A percentile compares a stretch with the other conserved stretches of the same genome.
Conservation (phyloP, 1,139 yeast genomes). For the Debaryomyces fabryi region DNA sequence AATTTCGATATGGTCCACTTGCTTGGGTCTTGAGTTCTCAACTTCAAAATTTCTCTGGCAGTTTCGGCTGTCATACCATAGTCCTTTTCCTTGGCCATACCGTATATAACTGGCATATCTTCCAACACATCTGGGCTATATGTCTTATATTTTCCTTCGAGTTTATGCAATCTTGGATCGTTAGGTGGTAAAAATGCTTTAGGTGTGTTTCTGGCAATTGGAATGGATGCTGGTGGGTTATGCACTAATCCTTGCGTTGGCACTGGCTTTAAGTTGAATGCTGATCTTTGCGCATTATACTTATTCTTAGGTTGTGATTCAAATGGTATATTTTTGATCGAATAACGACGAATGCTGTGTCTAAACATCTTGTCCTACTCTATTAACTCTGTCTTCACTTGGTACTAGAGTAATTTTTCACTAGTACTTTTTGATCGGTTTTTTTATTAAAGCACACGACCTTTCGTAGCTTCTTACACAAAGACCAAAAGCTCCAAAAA, state of each 20-base stretch:
- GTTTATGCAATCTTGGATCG: constrained; percentile 56
- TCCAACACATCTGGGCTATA: constrained; percentile 44
- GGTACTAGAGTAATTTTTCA: constrained; percentile 5
- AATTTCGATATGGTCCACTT: constrained; percentile 69
- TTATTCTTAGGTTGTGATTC: constrained; percentile 43
- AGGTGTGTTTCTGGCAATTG: constrained; percentile 56
- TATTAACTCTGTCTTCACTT: neutral
- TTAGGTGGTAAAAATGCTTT: constrained; percentile 66
- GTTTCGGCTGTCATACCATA: constrained; percentile 66
- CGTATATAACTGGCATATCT: constrained; percentile 57
- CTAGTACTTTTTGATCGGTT: constrained; percentile 1
- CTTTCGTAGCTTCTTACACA: neutral
- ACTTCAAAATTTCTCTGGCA: constrained; percentile 59
- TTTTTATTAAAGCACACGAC: constrained; percentile 4
- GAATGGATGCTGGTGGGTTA: constrained; percentile 41
- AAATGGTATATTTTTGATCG: constrained; percentile 26
- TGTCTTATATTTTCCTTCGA: constrained; percentile 25
- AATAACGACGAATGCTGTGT: constrained; percentile 18
- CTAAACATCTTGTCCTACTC: constrained; percentile 10
- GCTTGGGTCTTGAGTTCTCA: constrained; percentile 65
- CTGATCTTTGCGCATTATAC: constrained; percentile 42
- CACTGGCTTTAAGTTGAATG: constrained; percentile 47
- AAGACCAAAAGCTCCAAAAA: neutral
- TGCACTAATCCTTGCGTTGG: constrained; percentile 42
- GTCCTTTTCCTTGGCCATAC: constrained; percentile 43